Conservation (phyloP, 805 yeast genomes). For the Hanseniaspora taiwanica region DNA sequence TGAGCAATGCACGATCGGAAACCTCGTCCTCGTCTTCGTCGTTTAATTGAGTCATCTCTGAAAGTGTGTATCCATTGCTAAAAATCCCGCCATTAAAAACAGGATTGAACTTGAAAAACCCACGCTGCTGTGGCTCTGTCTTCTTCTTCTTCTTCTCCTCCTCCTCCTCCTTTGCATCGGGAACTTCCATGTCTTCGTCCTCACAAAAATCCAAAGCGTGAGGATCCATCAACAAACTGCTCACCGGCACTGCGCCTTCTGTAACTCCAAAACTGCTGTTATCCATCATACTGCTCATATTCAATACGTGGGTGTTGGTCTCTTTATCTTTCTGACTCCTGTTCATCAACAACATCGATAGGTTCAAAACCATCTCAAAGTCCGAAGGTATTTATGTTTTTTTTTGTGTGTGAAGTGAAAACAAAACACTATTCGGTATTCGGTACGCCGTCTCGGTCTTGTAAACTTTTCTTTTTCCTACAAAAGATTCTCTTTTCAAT, state of each 20-base stretch:
- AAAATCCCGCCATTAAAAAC: not conserved
- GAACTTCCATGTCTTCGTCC: not conserved
- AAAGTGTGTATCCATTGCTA: not conserved
- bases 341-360: too few species aligned
- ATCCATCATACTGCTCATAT: not conserved
- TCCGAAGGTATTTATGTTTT: too few species aligned
- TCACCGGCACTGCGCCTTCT: too few species aligned
- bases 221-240: conserved; percentile 20
- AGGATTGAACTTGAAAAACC: not conserved
- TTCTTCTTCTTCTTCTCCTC: not conserved
- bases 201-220: conserved; percentile 15
- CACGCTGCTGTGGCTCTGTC: not conserved
- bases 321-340: too few species aligned
- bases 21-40: not conserved
- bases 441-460: too few species aligned
- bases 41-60: not conserved
- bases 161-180: not conserved
- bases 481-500: too few species aligned
- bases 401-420: too few species aligned
- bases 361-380: too few species aligned
- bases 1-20: too few species aligned
- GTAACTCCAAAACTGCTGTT: not conserved
- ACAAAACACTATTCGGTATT: too few species aligned
- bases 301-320: too few species aligned
- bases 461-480: too few species aligned